Conservation (phyloP, 2,329 filamentous ascomycete genomes). For the Trichoderma gracile region DNA sequence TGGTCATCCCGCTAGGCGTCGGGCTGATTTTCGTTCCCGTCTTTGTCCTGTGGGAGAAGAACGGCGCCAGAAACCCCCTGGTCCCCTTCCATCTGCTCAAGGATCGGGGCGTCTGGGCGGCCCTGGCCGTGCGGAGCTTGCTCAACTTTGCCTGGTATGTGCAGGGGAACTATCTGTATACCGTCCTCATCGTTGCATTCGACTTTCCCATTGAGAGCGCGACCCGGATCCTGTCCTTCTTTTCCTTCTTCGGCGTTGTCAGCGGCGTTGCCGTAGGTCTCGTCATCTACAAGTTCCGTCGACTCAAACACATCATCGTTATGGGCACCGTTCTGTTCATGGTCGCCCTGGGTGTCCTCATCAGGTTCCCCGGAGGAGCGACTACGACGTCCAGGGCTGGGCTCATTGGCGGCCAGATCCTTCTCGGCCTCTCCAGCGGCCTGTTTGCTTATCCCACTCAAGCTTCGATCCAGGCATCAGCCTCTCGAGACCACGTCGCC, state of each 20-base stretch:
- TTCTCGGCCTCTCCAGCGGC: conserved; percentile 60
- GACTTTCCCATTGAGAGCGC: conserved; percentile 56
- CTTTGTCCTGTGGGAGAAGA: conserved; percentile 57
- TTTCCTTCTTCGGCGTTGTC: conserved; percentile 55
- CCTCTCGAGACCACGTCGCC: conserved; percentile 42
- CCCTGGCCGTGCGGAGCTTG: conserved; percentile 54
- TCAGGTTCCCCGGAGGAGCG: conserved; percentile 54
- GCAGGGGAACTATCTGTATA: conserved; percentile 62
- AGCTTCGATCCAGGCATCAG: conserved; percentile 44
- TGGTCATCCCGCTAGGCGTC: conserved; percentile 53
- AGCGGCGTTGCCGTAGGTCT: conserved; percentile 54
- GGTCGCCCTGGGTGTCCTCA: conserved; percentile 57
- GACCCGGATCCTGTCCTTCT: conserved; percentile 58
- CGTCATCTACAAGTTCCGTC: conserved; percentile 53
- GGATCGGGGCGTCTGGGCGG: conserved; percentile 62
- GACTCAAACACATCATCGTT: conserved; percentile 60
- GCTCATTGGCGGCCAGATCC: conserved; percentile 56
- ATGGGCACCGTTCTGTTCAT: conserved; percentile 57
- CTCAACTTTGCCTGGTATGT: conserved; percentile 57
- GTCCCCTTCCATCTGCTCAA: conserved; percentile 59
- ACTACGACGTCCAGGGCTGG: conserved; percentile 46
- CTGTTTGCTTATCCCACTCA: conserved; percentile 52
- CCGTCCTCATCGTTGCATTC: conserved; percentile 59
- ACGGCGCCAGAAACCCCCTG: conserved; percentile 51
- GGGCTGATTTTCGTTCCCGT: conserved; percentile 51